These are phyloP conservation scores for Pichia exigua DNA, from an alignment of 805 yeast species.

Conservation along the genomic window DNA sequence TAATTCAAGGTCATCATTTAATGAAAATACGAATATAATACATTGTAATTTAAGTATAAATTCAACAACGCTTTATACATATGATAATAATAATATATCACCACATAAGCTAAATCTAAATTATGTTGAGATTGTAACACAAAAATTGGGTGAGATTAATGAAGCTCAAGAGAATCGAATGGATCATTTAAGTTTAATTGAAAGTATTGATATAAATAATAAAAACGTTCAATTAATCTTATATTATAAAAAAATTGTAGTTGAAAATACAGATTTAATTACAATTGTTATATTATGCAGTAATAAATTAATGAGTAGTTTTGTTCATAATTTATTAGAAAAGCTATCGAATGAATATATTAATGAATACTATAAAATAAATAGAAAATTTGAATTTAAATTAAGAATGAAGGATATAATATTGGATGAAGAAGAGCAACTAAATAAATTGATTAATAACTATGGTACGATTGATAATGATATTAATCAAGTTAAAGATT, in stretches of 20 bases:
- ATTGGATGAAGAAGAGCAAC: conserved; percentile 42
- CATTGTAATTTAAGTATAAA: conserved; percentile 32
- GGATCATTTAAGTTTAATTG: conserved; percentile 21
- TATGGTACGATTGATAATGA: conserved; percentile 38
- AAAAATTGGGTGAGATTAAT: conserved; percentile 48
- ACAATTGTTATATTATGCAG: conserved; percentile 45
- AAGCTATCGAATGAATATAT: conserved; percentile 42
- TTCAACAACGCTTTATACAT: conserved; percentile 52
- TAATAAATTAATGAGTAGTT: conserved; percentile 35
- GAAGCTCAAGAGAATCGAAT: conserved; percentile 31
- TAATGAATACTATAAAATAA: conserved; percentile 15
- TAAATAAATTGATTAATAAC: conserved; percentile 31
- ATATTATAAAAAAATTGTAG: conserved; percentile 42
- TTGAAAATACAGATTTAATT: conserved; percentile 39
- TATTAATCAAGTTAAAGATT: conserved; percentile 53
- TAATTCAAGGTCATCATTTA: neutral
- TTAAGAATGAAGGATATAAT: conserved; percentile 49
- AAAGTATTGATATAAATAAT: conserved; percentile 15
- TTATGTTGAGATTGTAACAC: conserved; percentile 45
- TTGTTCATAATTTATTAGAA: conserved; percentile 41
- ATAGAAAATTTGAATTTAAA: conserved; percentile 39
- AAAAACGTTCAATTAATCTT: conserved; percentile 25
- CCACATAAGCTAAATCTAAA: conserved; percentile 35
- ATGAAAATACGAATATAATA: conserved; percentile 14
- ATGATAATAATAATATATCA: conserved; percentile 41